Conservation (phyloP, 2,329 filamentous ascomycete genomes). For the Hymenoscyphus repandus region DNA sequence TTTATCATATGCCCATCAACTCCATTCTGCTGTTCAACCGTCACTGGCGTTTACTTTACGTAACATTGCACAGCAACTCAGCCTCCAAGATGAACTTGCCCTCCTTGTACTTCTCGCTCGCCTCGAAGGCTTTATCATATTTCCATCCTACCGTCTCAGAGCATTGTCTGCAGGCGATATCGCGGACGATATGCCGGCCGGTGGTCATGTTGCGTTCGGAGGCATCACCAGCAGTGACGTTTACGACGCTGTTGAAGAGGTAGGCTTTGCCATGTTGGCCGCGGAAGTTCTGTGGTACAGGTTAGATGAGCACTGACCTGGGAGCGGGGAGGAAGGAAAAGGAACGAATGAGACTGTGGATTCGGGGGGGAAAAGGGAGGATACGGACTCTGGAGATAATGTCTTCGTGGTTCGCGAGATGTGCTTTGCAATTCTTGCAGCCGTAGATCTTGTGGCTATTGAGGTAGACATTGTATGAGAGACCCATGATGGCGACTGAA, state of each 20-base stretch:
- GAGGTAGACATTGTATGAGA: slow-evolving; percentile 88
- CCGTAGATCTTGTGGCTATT: slow-evolving; percentile 83
- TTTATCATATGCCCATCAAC: not conserved
- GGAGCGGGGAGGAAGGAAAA: slow-evolving; percentile 1
- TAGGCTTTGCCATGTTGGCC: slow-evolving; percentile 98
- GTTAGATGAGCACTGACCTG: not conserved
- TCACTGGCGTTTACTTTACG: slow-evolving; percentile 31
- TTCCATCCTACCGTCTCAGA: slow-evolving; percentile 95
- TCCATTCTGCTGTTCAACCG: not conserved
- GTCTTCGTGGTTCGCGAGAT: slow-evolving; percentile 90
- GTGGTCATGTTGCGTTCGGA: slow-evolving; percentile 98
- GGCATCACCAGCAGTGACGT: slow-evolving; percentile 77
- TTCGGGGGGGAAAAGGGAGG: not conserved
- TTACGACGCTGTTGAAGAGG: slow-evolving; percentile 92
- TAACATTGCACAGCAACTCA: slow-evolving; percentile 78
- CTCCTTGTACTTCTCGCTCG: slow-evolving; percentile 95
- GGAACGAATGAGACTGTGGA: slow-evolving; percentile 1
- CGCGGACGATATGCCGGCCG: slow-evolving; percentile 86
- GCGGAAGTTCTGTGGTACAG: slow-evolving; percentile 73
- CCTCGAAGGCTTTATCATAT: slow-evolving; percentile 95
- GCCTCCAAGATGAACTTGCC: slow-evolving; percentile 96
- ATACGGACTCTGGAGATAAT: slow-evolving; percentile 82
- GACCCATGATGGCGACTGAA: slow-evolving; percentile 58
- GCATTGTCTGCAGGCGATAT: slow-evolving; percentile 89
- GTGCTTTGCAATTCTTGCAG: slow-evolving; percentile 92